A percentile compares a stretch with the other conserved stretches of the same genome.
These are phyloP conservation scores for Lepiota venenata DNA, from an alignment of 768 basidiomycete species.

Conservation along the genomic window DNA sequence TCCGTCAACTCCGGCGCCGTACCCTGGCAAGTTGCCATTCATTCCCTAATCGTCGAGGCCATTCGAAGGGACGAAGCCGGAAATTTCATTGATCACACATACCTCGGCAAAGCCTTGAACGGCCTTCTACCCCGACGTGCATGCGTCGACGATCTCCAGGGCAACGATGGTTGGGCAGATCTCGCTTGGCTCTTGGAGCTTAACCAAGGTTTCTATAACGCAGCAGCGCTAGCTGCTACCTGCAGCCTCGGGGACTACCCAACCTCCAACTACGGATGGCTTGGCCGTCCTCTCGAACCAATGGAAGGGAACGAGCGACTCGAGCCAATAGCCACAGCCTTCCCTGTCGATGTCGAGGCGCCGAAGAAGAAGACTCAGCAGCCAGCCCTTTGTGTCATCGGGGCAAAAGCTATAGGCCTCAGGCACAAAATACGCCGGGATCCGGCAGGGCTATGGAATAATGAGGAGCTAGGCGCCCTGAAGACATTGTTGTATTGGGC, in stretches of 20 bases:
- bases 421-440: conserved; percentile 10
- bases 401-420: conserved; percentile 8
- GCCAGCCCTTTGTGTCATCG: conserved; percentile 13
- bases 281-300: conserved; percentile 10
- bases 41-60: conserved; percentile 20
- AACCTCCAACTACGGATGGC: conserved; percentile 9
- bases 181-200: conserved; percentile 24
- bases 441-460: neutral
- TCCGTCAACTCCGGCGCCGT: conserved; percentile 15
- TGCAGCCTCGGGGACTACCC: conserved; percentile 13
- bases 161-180: conserved; percentile 20
- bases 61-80: conserved; percentile 19
- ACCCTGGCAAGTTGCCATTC: conserved; percentile 20
- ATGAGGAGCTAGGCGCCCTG: neutral
- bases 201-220: conserved; percentile 24
- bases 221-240: conserved; percentile 20
- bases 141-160: conserved; percentile 10
- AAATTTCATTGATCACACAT: conserved; percentile 15
- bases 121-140: conserved; percentile 21
- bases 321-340: conserved; percentile 6
- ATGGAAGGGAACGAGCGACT: conserved; percentile 10
- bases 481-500: neutral
- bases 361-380: neutral
- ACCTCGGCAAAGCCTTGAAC: conserved; percentile 21
- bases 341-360: neutral